phyloP scores from a whole-genome alignment of 1,284 basidiomycete species.

The Trichosporon sp. region DNA sequence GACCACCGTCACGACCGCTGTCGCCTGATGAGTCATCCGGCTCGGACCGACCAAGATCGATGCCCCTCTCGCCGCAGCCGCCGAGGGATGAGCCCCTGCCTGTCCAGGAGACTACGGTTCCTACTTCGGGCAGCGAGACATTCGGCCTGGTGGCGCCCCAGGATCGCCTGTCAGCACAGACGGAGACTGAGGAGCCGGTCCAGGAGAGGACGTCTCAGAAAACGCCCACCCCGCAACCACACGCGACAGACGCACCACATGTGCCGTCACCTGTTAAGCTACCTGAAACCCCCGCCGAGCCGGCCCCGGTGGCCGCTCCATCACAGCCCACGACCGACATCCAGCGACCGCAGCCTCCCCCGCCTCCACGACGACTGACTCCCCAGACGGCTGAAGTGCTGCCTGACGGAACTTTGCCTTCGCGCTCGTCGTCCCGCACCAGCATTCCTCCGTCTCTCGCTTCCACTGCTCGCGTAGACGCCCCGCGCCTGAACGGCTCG shows the following conservation, averaged over 20 bases:
- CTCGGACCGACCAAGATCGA: not conserved
- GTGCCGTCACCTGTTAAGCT: not conserved
- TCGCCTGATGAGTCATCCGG: not conserved
- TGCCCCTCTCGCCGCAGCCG: not conserved
- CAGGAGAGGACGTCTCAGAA: conserved; percentile 10
- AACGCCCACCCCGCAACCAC: conserved; percentile 12
- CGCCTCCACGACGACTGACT: conserved; percentile 3
- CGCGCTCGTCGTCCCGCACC: conserved; percentile 1
- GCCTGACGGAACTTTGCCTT: not conserved
- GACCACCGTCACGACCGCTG: conserved; percentile 9
- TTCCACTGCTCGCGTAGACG: not conserved
- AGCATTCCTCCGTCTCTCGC: not conserved
- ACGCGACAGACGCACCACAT: not conserved
- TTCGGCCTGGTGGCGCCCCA: not conserved
- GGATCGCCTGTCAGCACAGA: not conserved
- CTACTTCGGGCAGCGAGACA: conserved; percentile 9
- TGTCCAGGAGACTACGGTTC: conserved; percentile 7
- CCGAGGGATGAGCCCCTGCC: not conserved
- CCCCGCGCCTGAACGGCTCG: not conserved
- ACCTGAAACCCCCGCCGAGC: not conserved
- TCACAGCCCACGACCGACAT: not conserved
- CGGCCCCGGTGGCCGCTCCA: not conserved
- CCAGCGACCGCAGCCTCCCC: conserved; percentile 8
- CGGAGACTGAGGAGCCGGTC: not conserved
- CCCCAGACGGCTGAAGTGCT: not conserved